Percentiles rank a stretch among this genome's conserved stretches.
phyloP scores from a whole-genome alignment of 805 yeast genomes.

The Wickerhamiella parazyma region DNA sequence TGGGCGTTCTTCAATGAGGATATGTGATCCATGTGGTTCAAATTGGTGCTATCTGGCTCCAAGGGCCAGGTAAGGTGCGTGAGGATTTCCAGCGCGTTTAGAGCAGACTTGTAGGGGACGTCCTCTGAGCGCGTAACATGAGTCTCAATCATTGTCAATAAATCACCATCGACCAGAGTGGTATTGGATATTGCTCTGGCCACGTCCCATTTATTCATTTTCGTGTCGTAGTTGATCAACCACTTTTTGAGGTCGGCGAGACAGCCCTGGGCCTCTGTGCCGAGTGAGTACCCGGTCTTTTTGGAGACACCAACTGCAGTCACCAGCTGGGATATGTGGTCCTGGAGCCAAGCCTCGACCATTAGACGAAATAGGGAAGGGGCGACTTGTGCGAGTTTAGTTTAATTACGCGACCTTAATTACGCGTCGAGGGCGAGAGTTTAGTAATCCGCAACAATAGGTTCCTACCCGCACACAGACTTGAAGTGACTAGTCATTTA shows the following conservation, averaged over 20 bases:
- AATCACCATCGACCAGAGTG: conserved; percentile 57
- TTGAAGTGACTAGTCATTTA: too few relatives aligned
- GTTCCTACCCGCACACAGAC: too few relatives aligned
- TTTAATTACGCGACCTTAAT: background rate
- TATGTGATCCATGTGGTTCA: conserved; percentile 23
- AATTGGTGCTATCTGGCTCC: conserved; percentile 32
- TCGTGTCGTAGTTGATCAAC: conserved; percentile 74
- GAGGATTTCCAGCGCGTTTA: conserved; percentile 62
- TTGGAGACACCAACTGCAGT: conserved; percentile 1
- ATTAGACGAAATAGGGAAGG: background rate
- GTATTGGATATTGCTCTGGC: conserved; percentile 79
- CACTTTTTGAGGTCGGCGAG: conserved; percentile 77
- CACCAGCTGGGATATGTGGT: conserved; percentile 2
- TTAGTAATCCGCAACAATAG: too few relatives aligned
- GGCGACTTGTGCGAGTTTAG: too few relatives aligned
- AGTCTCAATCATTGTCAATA: conserved; percentile 45
- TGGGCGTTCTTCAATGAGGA: conserved; percentile 52
- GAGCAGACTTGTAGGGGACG: conserved; percentile 45
- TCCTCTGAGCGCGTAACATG: conserved; percentile 50
- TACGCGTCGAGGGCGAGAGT: too few relatives aligned
- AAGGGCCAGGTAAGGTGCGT: conserved; percentile 83
- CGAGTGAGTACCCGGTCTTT: conserved; percentile 50
- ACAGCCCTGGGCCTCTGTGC: conserved; percentile 79
- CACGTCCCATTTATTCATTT: conserved; percentile 56
- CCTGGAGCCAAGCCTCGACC: background rate